These are phyloP conservation scores for Torulaspora delbrueckii DNA, from an alignment of 805 yeast genomes.

Conservation along the genomic window DNA sequence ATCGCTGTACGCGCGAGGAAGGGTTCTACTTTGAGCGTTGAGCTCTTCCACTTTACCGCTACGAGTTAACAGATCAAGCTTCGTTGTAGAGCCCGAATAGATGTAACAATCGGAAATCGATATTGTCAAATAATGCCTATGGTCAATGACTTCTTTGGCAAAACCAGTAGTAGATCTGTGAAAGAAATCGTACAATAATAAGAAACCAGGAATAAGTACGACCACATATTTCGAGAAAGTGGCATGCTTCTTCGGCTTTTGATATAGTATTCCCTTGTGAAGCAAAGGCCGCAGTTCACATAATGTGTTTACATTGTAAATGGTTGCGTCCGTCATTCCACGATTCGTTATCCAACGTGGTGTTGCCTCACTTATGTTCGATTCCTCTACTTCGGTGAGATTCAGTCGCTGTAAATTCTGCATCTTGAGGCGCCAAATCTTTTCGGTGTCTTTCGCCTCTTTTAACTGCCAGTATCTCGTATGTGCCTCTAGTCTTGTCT, in stretches of 20 bases:
- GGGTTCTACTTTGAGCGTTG: constrained; percentile 50
- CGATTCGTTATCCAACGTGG: constrained; percentile 52
- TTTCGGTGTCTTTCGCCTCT: constrained; percentile 38
- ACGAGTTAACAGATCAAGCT: constrained; percentile 48
- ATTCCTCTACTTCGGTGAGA: constrained; percentile 53
- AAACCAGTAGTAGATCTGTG: constrained; percentile 45
- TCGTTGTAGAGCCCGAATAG: constrained; percentile 64
- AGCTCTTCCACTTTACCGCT: constrained; percentile 43
- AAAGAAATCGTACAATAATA: constrained; percentile 53
- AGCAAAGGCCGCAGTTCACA: constrained; percentile 58
- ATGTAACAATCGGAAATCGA: constrained; percentile 66
- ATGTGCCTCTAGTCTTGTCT: constrained; percentile 43
- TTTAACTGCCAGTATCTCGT: constrained; percentile 56
- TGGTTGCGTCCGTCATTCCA: constrained; percentile 48
- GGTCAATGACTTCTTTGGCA: constrained; percentile 45
- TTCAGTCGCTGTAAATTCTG: constrained; percentile 45
- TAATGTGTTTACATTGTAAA: constrained; percentile 53
- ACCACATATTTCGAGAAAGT: constrained; percentile 58
- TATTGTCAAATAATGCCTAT: constrained; percentile 51
- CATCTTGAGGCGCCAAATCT: constrained; percentile 37
- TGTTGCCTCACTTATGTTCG: constrained; percentile 43
- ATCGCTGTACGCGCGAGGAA: constrained; percentile 72
- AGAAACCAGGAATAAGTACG: constrained; percentile 63
- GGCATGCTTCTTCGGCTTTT: constrained; percentile 65
- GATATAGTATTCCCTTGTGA: constrained; percentile 61